Percentiles rank a stretch among this genome's conserved stretches.
phyloP scores from a whole-genome alignment of 2,329 filamentous ascomycete species.

The Chrysosporium queenslandicum region DNA sequence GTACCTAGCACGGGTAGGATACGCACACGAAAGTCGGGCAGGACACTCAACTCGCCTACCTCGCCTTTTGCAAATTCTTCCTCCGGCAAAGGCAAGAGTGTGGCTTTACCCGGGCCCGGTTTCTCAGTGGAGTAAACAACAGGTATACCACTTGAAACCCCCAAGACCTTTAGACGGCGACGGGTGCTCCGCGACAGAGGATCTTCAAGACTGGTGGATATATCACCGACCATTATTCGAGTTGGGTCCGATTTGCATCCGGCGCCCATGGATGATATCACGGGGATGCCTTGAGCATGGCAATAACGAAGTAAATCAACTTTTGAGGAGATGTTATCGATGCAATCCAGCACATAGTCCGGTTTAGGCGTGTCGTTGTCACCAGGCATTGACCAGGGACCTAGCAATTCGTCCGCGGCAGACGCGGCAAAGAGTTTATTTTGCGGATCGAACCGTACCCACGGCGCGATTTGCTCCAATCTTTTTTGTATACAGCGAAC shows the following conservation, averaged over 20 bases:
- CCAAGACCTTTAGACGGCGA: slow-evolving; percentile 62
- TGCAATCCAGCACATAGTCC: slow-evolving; percentile 90
- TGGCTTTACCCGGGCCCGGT: slow-evolving; percentile 79
- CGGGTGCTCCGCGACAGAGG: slow-evolving; percentile 77
- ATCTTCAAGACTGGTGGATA: slow-evolving; percentile 78
- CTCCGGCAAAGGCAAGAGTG: slow-evolving; percentile 73
- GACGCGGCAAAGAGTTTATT: slow-evolving; percentile 70
- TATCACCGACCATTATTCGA: slow-evolving; percentile 79
- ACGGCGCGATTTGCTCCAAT: slow-evolving; percentile 77
- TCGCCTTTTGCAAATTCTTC: slow-evolving; percentile 79
- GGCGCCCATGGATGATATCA: slow-evolving; percentile 93
- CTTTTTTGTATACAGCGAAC: slow-evolving; percentile 72
- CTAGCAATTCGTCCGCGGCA: slow-evolving; percentile 57
- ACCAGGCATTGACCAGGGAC: slow-evolving; percentile 49
- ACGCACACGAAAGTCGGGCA: slow-evolving; percentile 88
- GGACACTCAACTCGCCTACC: slow-evolving; percentile 74
- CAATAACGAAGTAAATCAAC: slow-evolving; percentile 85
- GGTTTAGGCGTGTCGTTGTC: slow-evolving; percentile 45
- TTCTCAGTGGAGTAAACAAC: slow-evolving; percentile 91
- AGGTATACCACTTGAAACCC: slow-evolving; percentile 75
- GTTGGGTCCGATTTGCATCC: slow-evolving; percentile 86
- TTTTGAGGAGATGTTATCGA: slow-evolving; percentile 97
- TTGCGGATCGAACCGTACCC: slow-evolving; percentile 78
- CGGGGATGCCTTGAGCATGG: slow-evolving; percentile 61
- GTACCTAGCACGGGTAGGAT: slow-evolving; percentile 92